Conservation (phyloP, 768 basidiomycete genomes). For the Tricholoma sp. region DNA sequence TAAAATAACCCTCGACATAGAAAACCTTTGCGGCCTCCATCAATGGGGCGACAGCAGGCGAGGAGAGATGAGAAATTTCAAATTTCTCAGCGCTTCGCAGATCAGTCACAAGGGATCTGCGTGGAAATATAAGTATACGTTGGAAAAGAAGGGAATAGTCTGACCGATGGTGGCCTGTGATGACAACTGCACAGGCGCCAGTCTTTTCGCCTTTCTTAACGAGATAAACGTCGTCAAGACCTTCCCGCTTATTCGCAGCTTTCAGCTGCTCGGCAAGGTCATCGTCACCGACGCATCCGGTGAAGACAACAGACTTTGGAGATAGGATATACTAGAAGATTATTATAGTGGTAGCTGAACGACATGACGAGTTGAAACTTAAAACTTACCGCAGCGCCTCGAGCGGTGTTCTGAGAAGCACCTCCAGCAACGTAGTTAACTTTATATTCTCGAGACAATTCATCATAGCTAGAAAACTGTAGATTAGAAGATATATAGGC, state of each 20-base stretch:
- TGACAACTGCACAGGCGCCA: conserved; percentile 93
- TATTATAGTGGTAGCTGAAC: background rate
- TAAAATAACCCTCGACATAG: conserved; percentile 97
- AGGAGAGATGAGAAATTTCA: conserved; percentile 71
- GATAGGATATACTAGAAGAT: conserved; percentile 83
- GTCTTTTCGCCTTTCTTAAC: conserved; percentile 86
- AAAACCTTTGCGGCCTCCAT: conserved; percentile 78
- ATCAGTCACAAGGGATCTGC: conserved; percentile 87
- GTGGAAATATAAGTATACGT: background rate
- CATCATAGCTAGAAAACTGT: conserved; percentile 66
- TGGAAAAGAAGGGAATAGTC: conserved; percentile 12
- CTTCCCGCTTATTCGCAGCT: conserved; percentile 88
- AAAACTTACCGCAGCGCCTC: conserved; percentile 88
- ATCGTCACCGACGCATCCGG: conserved; percentile 93
- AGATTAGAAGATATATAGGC: background rate
- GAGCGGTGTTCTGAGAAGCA: conserved; percentile 94
- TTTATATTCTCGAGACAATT: conserved; percentile 68
- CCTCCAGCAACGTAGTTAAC: conserved; percentile 95
- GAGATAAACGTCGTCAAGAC: conserved; percentile 81
- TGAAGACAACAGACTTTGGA: conserved; percentile 82
- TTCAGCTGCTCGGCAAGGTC: conserved; percentile 86
- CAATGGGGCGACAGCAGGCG: conserved; percentile 67
- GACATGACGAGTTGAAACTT: conserved; percentile 24
- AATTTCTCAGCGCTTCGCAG: conserved; percentile 90
- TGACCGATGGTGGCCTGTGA: conserved; percentile 90